Evolutionary conservation across 2,329 filamentous ascomycete species (phyloP), one percentile per base, ranked within the genome.

Genomic region (Penicillium vulpinum): DNA sequence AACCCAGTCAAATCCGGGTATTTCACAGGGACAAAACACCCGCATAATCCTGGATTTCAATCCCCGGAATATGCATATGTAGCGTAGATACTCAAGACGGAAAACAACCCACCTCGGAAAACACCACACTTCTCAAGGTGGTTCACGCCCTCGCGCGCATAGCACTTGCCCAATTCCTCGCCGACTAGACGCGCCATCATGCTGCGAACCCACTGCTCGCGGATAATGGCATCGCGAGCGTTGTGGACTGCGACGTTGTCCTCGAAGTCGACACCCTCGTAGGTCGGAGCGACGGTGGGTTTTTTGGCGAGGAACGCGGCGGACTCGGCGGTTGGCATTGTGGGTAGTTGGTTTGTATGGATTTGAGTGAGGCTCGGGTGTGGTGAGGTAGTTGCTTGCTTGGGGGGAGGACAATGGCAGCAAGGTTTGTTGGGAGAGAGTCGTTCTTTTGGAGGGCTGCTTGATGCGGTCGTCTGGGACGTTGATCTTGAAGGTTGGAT

Each of bases 161-260:
- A 88, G 76, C 85, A 88, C 77, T 86, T 87, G 64, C 83, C 83
- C 81, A 88, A 78, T 76, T 88, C 85, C 71, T 88, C 84, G 43
- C 85, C 76, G 48, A 88, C 85, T 57, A 88, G 73, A 60, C 85
- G 76, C 54, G 84, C 82, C 85, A 88, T 88, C 85, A 88, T 88
- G 71, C 81, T 83, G 76, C 81, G 83, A 54, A 88, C 84, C 85
- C 85, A 88, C 69, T 88, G 85, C 74, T 88, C 85, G 54, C 85
- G 80, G 63, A 88, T 83, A 45, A 88, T 83, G 8, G 85, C 80
- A 67, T 88, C 85, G 66, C 86, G 84, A 58, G 85, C 85, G 39
- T 84, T 84, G 73, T 87, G 85, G 45, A 88, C 75, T 45, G 83
- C 83, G 60, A 79, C 75, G 70, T 84, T 86, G 77, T 88, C 84